Evolutionary conservation across 2,329 filamentous ascomycete species (phyloP).

Genomic region (Fusarium transvaalense): DNA sequence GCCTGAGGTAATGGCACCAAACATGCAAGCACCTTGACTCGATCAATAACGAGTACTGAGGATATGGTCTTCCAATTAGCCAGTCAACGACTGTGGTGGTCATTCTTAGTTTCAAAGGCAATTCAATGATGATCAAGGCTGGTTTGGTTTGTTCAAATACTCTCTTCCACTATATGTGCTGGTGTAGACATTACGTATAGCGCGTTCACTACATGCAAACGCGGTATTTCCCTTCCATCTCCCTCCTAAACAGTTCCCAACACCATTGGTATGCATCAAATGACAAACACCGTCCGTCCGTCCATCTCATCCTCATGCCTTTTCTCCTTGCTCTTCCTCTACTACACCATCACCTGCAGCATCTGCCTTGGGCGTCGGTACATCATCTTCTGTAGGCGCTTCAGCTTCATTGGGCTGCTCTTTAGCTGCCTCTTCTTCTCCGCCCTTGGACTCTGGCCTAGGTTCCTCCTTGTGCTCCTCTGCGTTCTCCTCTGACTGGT

Average conservation of each 20-base stretch:
- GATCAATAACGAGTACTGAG: background rate
- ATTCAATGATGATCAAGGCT: conserved; percentile 12
- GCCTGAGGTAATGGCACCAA: background rate
- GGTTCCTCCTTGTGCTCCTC: conserved; percentile 44
- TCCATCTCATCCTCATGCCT: conserved; percentile 42
- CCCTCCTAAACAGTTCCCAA: conserved; percentile 35
- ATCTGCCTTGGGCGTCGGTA: conserved; percentile 38
- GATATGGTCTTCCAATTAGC: background rate
- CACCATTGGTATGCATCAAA: conserved; percentile 45
- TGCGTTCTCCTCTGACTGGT: conserved; percentile 47
- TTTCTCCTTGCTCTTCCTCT: conserved; percentile 39
- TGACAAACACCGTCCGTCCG: conserved; percentile 29
- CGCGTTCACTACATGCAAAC: conserved; percentile 47
- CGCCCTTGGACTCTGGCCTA: conserved; percentile 25
- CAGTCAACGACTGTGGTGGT: background rate
- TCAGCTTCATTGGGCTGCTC: conserved; percentile 30
- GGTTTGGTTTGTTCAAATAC: conserved; percentile 36
- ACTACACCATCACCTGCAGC: conserved; percentile 26
- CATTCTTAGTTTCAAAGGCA: background rate
- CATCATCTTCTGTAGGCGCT: conserved; percentile 32
- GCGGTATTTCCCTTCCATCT: conserved; percentile 22
- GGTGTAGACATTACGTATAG: conserved; percentile 57
- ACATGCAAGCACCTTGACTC: background rate
- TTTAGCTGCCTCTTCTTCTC: conserved; percentile 33
- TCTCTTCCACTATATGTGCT: conserved; percentile 44